Base-by-base conservation (phyloP, 192 early-diverging fungal species). In the Allomyces javanicus region DNA sequence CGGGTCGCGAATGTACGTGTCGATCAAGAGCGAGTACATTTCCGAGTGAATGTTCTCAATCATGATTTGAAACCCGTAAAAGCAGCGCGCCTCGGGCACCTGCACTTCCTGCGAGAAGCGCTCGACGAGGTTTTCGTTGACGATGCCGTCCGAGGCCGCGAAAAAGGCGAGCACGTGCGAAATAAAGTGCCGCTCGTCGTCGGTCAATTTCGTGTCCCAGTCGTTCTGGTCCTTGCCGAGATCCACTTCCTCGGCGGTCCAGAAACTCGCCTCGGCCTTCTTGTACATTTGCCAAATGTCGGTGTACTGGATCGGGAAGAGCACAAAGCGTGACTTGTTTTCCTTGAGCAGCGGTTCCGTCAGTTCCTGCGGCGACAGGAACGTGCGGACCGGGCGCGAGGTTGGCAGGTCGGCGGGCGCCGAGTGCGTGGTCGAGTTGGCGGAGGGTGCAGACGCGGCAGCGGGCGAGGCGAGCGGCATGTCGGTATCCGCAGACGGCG, bases 201-300 rank as follows among this genome's bases (percentile, higher is more conserved):
- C 81, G 62, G 70, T 89, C 61, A 96, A 81, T 44, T 81, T 83
- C 73, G 85, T 81, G 69, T 94, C 91, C 92, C 91, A 96, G 73
- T 96, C 88, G 68, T 76, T 67, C 72, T 82, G 79, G 75, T 96
- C 93, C 73, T 96, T 92, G 71, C 86, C 86, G 24, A 96, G 83
- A 74, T 96, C 93, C 66, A 93, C 88, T 70, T 96, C 91, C 73
- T 96, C 93, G 19, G 89, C 93, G 0, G 91, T 93, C 93, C 93
- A 96, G 81, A 94, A 94, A 10, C 91, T 92, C 3, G 93, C 93
- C 72, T 93, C 92, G 71, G 91, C 91, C 76, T 96, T 96, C 74
- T 96, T 94, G 85, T 96, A 94, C 86, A 94, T 89, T 69, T 93
- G 84, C 93, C 93, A 96, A 71, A 93, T 86, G 69, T 94, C 91